Evolutionary conservation across 1,139 yeast species (phyloP), one percentile per base, ranked within the genome.

Genomic region (Groenewaldozyma sp.): DNA sequence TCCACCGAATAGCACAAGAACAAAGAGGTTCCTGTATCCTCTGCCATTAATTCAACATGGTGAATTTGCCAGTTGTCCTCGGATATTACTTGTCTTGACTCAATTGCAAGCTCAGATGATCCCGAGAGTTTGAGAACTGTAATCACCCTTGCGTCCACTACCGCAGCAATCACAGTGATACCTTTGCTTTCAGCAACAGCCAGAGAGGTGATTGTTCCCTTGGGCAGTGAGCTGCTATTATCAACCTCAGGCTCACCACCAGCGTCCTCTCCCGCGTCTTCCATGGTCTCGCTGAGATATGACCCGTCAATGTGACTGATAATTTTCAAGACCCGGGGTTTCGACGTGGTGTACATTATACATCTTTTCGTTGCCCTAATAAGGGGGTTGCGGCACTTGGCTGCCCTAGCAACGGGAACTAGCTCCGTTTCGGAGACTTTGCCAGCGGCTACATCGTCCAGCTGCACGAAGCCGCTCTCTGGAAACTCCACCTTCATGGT

Each of bases 321-420:
- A 16, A 53, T 53, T 24, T 59, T 45, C 9, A 55, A 40, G 17
- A 47, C 34, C 13, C 58, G 52, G 7, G 42, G 45, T 36, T 54
- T 54, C 13, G 57, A 47, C 3, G 59, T 48, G 3, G 59, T 48
- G 38, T 54, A 56, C 29, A 57, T 56, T 37, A 62, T 59, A 38
- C 58, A 56, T 26, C 50, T 47, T 20, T 49, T 53, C 36, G 52
- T 56, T 27, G 57, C 59, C 22, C 52, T 55, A 7, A 60, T 53
- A 34, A 53, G 49, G 11, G 41, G 41, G 16, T 14, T 29, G 17
- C 34, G 31, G 32, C 38, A 38, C 26, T 29, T 28, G 13, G 38
- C 24, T 18, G 38, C 38, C 26, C 28, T 34, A 10, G 43, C 40
- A 9, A 38, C 41, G 13, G 41, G 38, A 13, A 31, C 31, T 18